Base-by-base conservation (phyloP, 1,284 basidiomycete species). In the Leucoagaricus sp. region DNA sequence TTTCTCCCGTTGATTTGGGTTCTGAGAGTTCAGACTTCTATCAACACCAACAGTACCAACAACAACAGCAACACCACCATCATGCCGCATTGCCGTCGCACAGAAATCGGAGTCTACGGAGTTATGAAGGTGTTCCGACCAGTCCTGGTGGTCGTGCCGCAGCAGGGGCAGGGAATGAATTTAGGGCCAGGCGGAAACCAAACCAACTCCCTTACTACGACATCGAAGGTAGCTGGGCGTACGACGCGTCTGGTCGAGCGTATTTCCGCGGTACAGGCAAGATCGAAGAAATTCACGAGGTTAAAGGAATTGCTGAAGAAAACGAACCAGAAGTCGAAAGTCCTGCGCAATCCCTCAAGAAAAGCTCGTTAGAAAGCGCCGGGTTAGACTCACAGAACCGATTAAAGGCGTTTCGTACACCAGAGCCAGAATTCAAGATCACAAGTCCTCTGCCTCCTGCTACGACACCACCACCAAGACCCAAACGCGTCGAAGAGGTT, bases 201-300 rank as follows among this genome's bases (percentile, higher is more conserved):
- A 15, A 19, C 3, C 15, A 44, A 28, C 10, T 57, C 26, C 49
- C 46, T 6, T 28, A 58, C 15, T 59, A 62, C 38, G 54, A 56
- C 31, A 49, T 63, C 28, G 66, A 65, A 44, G 62, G 62, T 19
- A 65, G 62, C n/a, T 69, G 66, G 67, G 59, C 52, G 19, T 58
- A 44, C 26, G 65, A 65, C 45, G 60, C 58, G 23, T 58, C 61
- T 26, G 68, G 64, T 5, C 53, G 53, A 21, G 58, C 60, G 29
- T 48, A 52, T 31, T 67, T 64, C 49, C 50, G 64, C 17, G 66
- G 54, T 34, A 63, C 63, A 31, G 66, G 65, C 8, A 64, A 59
- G 49, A 66, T 71, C 26, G 68, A 70, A 51, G 68, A 71, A 55
- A 61, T 68, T 25, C 59, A 64, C 12, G 41, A 53, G 19, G 51